phyloP scores from a whole-genome alignment of 257 asterid genomes.

The Buddleja alternifolia region DNA sequence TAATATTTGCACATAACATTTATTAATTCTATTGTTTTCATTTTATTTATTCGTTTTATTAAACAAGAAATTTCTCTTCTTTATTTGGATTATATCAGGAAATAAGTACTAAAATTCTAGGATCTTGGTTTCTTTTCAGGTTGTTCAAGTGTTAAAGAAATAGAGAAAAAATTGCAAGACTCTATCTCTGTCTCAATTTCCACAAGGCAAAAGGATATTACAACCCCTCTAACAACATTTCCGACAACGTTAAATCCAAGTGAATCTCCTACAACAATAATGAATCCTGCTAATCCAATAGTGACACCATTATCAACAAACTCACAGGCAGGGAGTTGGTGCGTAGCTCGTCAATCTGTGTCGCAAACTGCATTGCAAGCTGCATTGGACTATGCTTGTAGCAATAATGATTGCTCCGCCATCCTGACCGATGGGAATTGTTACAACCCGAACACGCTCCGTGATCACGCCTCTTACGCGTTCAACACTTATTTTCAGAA shows the following conservation, averaged over 20 bases:
- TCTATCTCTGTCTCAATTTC: slow-evolving; percentile 35
- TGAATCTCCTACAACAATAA: slow-evolving; percentile 35
- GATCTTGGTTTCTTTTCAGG: slow-evolving; percentile 25
- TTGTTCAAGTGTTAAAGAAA: slow-evolving; percentile 29
- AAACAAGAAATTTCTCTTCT: not conserved
- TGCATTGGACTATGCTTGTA: slow-evolving; percentile 79
- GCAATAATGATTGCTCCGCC: slow-evolving; percentile 63
- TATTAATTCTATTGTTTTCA: not conserved
- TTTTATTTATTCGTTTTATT: no score
- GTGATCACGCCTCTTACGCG: slow-evolving; percentile 69
- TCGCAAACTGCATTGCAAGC: slow-evolving; percentile 54
- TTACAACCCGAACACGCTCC: slow-evolving; percentile 50
- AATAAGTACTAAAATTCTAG: not conserved
- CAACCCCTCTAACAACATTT: slow-evolving; percentile 69
- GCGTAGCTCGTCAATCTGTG: slow-evolving; percentile 67
- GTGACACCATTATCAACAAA: slow-evolving; percentile 48
- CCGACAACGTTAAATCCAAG: slow-evolving; percentile 58
- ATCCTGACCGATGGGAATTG: slow-evolving; percentile 62
- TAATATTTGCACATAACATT: not conserved
- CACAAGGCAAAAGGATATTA: slow-evolving; percentile 38
- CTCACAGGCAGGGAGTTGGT: slow-evolving; percentile 67
- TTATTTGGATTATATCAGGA: not conserved
- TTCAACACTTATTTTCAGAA: slow-evolving; percentile 68
- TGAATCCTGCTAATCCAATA: slow-evolving; percentile 54
- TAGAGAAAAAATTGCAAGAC: slow-evolving; percentile 23